These are phyloP conservation scores for Rhizopus stolonifer DNA, from an alignment of 371 early-diverging fungal species.

Conservation along the genomic window DNA sequence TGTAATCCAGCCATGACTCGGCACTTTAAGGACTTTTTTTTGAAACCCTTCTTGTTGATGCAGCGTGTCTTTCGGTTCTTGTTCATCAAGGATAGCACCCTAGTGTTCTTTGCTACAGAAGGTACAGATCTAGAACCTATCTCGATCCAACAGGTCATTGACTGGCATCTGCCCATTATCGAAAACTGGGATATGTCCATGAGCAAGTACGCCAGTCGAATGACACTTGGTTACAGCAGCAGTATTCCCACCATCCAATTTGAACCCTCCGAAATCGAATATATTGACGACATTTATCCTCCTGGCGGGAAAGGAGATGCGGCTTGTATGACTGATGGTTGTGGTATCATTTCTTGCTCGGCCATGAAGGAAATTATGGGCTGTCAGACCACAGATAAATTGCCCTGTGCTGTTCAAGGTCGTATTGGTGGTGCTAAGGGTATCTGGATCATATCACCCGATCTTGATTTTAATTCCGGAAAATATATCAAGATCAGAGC, in stretches of 20 bases:
- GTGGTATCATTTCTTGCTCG: constrained; percentile 45
- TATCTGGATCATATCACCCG: constrained; percentile 43
- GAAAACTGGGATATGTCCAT: constrained; percentile 44
- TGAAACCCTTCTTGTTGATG: constrained; percentile 42
- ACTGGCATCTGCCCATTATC: constrained; percentile 47
- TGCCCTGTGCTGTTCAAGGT: constrained; percentile 51
- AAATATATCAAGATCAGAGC: constrained; percentile 42
- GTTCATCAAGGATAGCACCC: constrained; percentile 38
- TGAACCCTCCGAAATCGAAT: constrained; percentile 30
- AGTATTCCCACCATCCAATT: constrained; percentile 42
- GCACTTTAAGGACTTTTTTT: constrained; percentile 14
- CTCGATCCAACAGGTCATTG: constrained; percentile 34
- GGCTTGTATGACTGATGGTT: constrained; percentile 52
- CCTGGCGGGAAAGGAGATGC: constrained; percentile 15
- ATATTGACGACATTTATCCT: constrained; percentile 36
- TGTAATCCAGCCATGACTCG: constrained; percentile 16
- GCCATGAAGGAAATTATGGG: constrained; percentile 49
- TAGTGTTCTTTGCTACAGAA: constrained; percentile 44
- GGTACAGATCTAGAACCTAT: constrained; percentile 32
- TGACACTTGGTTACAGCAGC: constrained; percentile 50
- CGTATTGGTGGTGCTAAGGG: constrained; percentile 57
- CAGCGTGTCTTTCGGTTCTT: constrained; percentile 34
- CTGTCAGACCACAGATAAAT: constrained; percentile 26
- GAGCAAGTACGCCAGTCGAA: constrained; percentile 45
- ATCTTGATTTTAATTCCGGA: constrained; percentile 29